Conservation (phyloP, 2,329 filamentous ascomycete genomes). For the Rasamsonia emersonii region DNA sequence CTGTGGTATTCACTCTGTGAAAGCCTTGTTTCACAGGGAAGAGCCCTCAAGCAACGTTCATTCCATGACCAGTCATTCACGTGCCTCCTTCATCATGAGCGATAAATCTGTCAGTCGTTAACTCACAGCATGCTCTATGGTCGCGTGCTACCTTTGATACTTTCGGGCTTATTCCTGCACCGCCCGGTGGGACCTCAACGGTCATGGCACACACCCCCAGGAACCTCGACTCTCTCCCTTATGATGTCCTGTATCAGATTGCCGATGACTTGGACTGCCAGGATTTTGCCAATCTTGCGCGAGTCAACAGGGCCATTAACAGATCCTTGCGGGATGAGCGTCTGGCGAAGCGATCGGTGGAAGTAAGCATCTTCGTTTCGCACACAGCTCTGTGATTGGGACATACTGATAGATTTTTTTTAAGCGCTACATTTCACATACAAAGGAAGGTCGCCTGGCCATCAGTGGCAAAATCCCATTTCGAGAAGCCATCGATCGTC, state of each 20-base stretch:
- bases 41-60: too few relatives aligned
- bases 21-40: too few relatives aligned
- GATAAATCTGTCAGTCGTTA: too few relatives aligned
- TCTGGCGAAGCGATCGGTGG: slow-evolving; percentile 50
- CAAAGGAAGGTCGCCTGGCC: slow-evolving; percentile 38
- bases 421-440: slow-evolving; percentile 35
- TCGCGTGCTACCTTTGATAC: too few relatives aligned
- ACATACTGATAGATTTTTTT: slow-evolving; percentile 4
- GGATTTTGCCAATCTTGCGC: slow-evolving; percentile 50
- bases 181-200: too few relatives aligned
- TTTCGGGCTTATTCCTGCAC: too few relatives aligned
- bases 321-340: slow-evolving; percentile 45
- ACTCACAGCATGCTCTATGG: too few relatives aligned
- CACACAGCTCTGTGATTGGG: neutral
- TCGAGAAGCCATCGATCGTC: slow-evolving; percentile 48
- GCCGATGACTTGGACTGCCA: slow-evolving; percentile 47
- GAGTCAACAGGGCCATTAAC: slow-evolving; percentile 44
- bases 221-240: slow-evolving; percentile 45
- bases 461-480: slow-evolving; percentile 33
- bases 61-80: too few relatives aligned
- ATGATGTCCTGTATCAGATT: slow-evolving; percentile 57
- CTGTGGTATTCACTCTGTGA: too few relatives aligned
- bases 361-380: slow-evolving; percentile 37
- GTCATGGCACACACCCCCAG: slow-evolving; percentile 15
- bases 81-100: too few relatives aligned